Conservation (phyloP, 176 grass and related monocot genomes). For the Carex pumila region DNA sequence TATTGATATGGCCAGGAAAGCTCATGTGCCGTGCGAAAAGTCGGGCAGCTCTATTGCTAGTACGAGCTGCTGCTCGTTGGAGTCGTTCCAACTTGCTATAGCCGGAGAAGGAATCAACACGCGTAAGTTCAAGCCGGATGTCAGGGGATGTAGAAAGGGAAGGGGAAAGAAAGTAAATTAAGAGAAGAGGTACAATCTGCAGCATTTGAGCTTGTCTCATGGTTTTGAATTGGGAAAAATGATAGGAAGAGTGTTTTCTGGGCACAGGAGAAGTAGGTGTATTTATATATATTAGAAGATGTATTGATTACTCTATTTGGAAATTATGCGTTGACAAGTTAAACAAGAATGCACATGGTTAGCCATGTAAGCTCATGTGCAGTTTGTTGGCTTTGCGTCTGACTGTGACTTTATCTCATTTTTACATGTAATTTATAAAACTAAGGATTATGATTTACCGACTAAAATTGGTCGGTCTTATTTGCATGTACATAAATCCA, state of each 20-base stretch:
- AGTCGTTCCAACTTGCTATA: conserved; percentile 35
- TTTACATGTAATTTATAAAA: neutral
- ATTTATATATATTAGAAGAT: conserved; percentile 11
- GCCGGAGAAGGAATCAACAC: conserved; percentile 33
- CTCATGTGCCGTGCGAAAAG: neutral
- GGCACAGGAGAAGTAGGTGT: neutral
- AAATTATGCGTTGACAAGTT: conserved; percentile 15
- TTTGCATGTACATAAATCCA: neutral
- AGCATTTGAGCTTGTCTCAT: conserved; percentile 30
- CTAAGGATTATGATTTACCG: neutral
- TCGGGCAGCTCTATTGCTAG: conserved; percentile 18
- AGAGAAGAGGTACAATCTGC: conserved; percentile 37
- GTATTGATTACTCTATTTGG: neutral
- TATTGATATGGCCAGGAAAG: neutral
- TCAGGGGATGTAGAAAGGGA: neutral
- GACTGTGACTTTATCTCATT: neutral
- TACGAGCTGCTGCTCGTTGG: conserved; percentile 36
- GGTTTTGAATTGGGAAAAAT: neutral
- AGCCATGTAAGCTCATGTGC: conserved; percentile 17
- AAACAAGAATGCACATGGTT: conserved; percentile 19
- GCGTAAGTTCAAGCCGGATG: conserved; percentile 36
- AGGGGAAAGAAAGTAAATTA: conserved; percentile 12
- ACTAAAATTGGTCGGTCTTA: neutral
- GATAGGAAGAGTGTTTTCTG: conserved; percentile 1
- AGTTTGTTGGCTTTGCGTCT: conserved; percentile 20